Evolutionary conservation across 2,329 filamentous ascomycete species (phyloP), one percentile per base, ranked within the genome.

Genomic region (Mycosphaerella sp.): DNA sequence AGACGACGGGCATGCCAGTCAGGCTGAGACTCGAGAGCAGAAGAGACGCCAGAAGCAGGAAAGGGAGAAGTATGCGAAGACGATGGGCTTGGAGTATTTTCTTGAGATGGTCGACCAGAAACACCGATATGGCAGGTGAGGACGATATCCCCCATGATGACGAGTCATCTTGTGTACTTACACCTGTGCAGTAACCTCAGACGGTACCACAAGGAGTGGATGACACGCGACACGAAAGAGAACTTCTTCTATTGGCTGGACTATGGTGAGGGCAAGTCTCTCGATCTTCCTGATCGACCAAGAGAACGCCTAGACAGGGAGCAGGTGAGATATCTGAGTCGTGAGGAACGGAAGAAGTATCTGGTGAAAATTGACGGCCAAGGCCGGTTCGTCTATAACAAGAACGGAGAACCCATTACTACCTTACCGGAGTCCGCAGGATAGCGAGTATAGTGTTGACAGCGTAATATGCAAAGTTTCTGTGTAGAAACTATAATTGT

Each of bases 241-340:
- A 95, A 93, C 65, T 96, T 90, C 76, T 95, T 95, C 68, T 91
- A 89, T 70, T 95, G 90, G 89, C 75, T 95, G 1, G 90, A 96
- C 65, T 76, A 86, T 52, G 90, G 90, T 4, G 84, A 84, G 43
- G 90, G 90, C 0, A 81, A 75, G 59, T 68, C 79, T 35, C 66
- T 93, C 39, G 85, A 91, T 56, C 72, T 91, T 10, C 78, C 81
- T 3, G 77, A 80, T 0, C 89, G 89, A 57, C 84, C 88, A 1
- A 77, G 90, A 32, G 84, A 87, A 53, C 75, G 81, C 12, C 73
- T 95, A 6, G 87, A 93, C 45, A 77, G 80, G 18, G 87, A 95
- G 66, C 82, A 84, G 62, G 87, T 95, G 1, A 79, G 90, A 14
- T 96, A 95, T 65, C 73, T 96, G 17, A 88, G 84, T 5, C 78